Base-by-base conservation (phyloP, 257 asterid species). In the Striga asiatica region DNA sequence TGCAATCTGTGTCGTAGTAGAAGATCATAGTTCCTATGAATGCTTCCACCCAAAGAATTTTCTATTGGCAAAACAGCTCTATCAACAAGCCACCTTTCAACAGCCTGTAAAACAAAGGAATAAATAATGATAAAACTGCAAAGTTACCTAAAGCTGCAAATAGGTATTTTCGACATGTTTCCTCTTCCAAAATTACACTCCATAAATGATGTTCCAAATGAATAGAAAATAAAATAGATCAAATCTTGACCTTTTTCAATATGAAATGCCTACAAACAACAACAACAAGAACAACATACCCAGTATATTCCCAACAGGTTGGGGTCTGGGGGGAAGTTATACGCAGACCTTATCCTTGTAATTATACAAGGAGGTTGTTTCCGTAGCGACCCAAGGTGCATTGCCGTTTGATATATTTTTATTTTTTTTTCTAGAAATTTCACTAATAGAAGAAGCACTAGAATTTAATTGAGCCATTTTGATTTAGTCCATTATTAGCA, bases 51-150 rank as follows among this genome's bases (percentile, higher is more conserved):
- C 66, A 92, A 76, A 53, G 97, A 82, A 65, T 92, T 92, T 62
- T 92, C 99, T 54, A 92, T 92, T 19, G 99, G 99, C 71, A 92
- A 69, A 72, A 92, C 97, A 9, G 99, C 97, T 71, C 95, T 82
- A 68, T 92, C 97, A 25, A 92, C 99, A 37, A 81, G 77, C 99
- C 99, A 88, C 57, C 81, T 78, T 68, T 92, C 99, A 49, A 85
- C 99, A 46, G 97, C 97, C 97, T 92, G 75, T 54, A 69, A 58
- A 60, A 39, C 55, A 58, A 35, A 39, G 14, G 48, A n/a, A 13
- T 16, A 65, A 21, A 6, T 8, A 25, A 2, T 16, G n/a, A 3
- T 20, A 31, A 35, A 21, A 62, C n/a, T 7, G 41, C 31, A 35
- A 55, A 32, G 53, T 62, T 57, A 71, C 16, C 17, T 10, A 37